These are phyloP conservation scores for Rhipidocladum racemiflorum DNA, from an alignment of 176 grass and related monocot genomes.

Conservation along the genomic window DNA sequence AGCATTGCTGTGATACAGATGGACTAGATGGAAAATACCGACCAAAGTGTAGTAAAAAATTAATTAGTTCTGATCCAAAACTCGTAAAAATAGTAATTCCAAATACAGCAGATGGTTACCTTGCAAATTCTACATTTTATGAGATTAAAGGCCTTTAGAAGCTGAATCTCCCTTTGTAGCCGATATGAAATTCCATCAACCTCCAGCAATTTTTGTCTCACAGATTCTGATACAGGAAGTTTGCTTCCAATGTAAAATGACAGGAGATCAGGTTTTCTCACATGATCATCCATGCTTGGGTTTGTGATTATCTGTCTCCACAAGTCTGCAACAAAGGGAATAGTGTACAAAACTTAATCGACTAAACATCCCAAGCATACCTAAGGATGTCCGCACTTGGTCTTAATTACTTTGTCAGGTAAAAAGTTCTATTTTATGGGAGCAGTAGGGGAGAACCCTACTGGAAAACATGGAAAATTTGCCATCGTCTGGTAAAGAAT, in stretches of 20 bases:
- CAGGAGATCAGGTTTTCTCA: slow-evolving; percentile 71
- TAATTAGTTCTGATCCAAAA: neutral
- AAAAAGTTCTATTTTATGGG: neutral
- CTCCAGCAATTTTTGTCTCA: slow-evolving; percentile 87
- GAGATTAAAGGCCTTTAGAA: slow-evolving; percentile 78
- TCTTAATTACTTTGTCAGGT: neutral
- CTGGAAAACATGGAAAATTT: neutral
- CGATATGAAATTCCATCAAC: slow-evolving; percentile 88
- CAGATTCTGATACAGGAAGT: slow-evolving; percentile 80
- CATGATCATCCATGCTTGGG: slow-evolving; percentile 64
- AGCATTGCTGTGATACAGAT: slow-evolving; percentile 23
- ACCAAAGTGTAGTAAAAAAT: neutral
- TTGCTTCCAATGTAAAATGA: slow-evolving; percentile 94
- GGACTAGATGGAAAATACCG: neutral
- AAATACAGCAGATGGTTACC: slow-evolving; percentile 46
- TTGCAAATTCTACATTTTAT: slow-evolving; percentile 76
- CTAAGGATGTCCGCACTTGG: slow-evolving; percentile 7
- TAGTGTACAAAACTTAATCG: neutral
- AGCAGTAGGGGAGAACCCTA: neutral
- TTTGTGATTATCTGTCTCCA: slow-evolving; percentile 76
- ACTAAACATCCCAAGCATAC: neutral
- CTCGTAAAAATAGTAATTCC: neutral
- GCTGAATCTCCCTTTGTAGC: slow-evolving; percentile 77
- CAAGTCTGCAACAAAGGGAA: slow-evolving; percentile 53
- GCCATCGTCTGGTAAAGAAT: neutral